A percentile compares a stretch with the other conserved stretches of the same genome.
Evolutionary conservation across 495 filamentous ascomycete genomes (phyloP).

Genomic region (Podospora appendiculata): DNA sequence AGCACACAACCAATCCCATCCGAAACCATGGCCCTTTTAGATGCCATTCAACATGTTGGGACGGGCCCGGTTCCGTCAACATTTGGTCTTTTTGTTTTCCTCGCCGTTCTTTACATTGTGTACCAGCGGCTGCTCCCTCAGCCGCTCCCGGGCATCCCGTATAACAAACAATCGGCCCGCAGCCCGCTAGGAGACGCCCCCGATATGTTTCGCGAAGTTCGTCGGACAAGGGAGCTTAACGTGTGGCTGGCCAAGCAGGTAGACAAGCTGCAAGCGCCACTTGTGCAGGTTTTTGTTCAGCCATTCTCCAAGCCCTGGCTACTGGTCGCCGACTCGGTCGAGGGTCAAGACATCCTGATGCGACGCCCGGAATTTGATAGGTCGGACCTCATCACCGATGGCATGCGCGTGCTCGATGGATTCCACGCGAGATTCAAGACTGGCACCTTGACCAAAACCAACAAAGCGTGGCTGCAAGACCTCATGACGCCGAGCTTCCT

Average conservation of each 20-base stretch:
- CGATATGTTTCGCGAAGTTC: neutral
- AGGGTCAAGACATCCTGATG: neutral
- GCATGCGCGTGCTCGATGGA: neutral
- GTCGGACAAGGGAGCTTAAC: no score
- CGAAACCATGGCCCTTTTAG: no score
- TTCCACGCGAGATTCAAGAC: neutral
- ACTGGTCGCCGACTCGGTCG: neutral
- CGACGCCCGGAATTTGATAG: neutral
- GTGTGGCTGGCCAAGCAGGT: neutral
- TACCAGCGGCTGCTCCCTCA: constrained; percentile 1
- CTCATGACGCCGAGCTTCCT: neutral
- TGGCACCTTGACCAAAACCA: neutral
- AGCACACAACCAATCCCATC: no score
- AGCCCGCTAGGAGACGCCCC: constrained; percentile 3
- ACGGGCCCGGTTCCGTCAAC: no score
- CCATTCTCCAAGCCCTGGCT: neutral
- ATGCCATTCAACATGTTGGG: no score
- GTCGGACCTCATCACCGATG: neutral
- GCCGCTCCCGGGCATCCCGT: constrained; percentile 3
- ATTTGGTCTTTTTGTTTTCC: no score
- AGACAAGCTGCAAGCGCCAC: neutral
- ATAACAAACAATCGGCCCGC: neutral
- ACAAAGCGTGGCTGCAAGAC: neutral
- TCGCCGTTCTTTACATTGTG: neutral
- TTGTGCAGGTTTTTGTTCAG: neutral